Percentiles rank a stretch among this genome's conserved stretches.
phyloP scores from a whole-genome alignment of 1,139 yeast species.

The Geotrichum aggregatum region DNA sequence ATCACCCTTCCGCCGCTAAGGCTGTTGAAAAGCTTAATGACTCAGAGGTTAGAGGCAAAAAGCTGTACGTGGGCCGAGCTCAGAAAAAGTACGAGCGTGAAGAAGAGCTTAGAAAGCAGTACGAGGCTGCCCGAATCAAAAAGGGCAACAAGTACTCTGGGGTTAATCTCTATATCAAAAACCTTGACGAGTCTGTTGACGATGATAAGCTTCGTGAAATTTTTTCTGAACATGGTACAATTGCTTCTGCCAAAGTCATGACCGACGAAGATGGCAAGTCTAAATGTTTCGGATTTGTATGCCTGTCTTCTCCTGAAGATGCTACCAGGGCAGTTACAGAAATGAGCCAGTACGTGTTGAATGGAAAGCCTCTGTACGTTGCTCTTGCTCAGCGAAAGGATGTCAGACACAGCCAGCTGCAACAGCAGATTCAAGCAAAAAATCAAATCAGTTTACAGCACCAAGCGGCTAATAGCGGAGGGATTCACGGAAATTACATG shows the following conservation, averaged over 20 bases:
- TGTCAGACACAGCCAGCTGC: conserved; percentile 93
- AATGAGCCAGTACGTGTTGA: conserved; percentile 96
- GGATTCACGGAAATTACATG: conserved; percentile 94
- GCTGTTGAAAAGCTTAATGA: conserved; percentile 94
- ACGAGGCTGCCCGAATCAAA: conserved; percentile 90
- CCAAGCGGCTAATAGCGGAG: conserved; percentile 59
- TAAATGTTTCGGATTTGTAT: conserved; percentile 97
- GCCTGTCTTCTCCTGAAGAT: conserved; percentile 97
- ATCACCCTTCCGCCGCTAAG: conserved; percentile 81
- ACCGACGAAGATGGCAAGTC: conserved; percentile 91
- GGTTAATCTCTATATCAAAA: conserved; percentile 93
- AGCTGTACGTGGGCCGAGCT: conserved; percentile 95
- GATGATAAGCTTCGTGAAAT: conserved; percentile 90
- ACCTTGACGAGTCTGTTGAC: conserved; percentile 88
- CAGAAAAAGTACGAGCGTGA: conserved; percentile 98
- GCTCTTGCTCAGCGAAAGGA: conserved; percentile 99
- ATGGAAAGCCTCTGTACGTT: conserved; percentile 95
- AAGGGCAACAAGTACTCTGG: conserved; percentile 94
- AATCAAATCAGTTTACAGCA: conserved; percentile 98
- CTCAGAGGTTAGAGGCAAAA: conserved; percentile 77
- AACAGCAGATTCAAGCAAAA: conserved; percentile 97
- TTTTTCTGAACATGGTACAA: conserved; percentile 88
- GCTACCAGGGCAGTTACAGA: conserved; percentile 98
- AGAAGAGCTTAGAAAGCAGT: conserved; percentile 92
- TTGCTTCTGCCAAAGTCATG: conserved; percentile 96